Evolutionary conservation across 768 basidiomycete genomes (phyloP).

Genomic region (Kockovaella imperatae): DNA sequence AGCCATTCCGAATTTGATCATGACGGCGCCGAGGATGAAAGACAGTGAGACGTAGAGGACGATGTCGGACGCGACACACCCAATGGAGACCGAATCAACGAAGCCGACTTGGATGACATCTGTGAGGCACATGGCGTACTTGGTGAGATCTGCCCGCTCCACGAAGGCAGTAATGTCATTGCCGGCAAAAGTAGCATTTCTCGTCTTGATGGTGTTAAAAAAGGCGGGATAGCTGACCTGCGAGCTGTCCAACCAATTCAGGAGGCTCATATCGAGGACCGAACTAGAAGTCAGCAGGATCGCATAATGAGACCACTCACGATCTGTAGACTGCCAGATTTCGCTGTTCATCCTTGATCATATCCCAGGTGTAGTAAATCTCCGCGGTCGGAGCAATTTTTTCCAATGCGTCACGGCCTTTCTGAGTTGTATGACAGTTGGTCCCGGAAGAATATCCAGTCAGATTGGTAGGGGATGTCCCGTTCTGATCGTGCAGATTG

Average conservation of each 20-base stretch:
- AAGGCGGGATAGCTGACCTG: slow-evolving; percentile 75
- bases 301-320: slow-evolving; percentile 51
- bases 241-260: slow-evolving; percentile 72
- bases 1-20: slow-evolving; percentile 91
- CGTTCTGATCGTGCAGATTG: slow-evolving; percentile 74
- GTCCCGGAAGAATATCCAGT: slow-evolving; percentile 60
- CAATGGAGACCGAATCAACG: slow-evolving; percentile 87
- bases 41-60: slow-evolving; percentile 90
- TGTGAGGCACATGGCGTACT: slow-evolving; percentile 70
- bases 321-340: slow-evolving; percentile 91
- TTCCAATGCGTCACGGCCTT: slow-evolving; percentile 54
- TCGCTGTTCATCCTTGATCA: slow-evolving; percentile 58
- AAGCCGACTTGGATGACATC: slow-evolving; percentile 83
- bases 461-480: slow-evolving; percentile 56
- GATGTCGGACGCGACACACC: slow-evolving; percentile 89
- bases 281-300: slow-evolving; percentile 49
- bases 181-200: slow-evolving; percentile 66
- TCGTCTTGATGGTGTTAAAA: slow-evolving; percentile 66
- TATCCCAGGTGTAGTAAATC: slow-evolving; percentile 90
- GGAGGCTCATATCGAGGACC: slow-evolving; percentile 80
- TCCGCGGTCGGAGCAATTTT: slow-evolving; percentile 60
- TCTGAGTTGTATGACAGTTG: slow-evolving; percentile 63
- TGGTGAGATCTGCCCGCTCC: slow-evolving; percentile 60
- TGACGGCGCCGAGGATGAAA: slow-evolving; percentile 95
- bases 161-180: slow-evolving; percentile 84